These are phyloP conservation scores for Cucumis variabilis DNA, from an alignment of 331 rosid species.

Conservation along the genomic window DNA sequence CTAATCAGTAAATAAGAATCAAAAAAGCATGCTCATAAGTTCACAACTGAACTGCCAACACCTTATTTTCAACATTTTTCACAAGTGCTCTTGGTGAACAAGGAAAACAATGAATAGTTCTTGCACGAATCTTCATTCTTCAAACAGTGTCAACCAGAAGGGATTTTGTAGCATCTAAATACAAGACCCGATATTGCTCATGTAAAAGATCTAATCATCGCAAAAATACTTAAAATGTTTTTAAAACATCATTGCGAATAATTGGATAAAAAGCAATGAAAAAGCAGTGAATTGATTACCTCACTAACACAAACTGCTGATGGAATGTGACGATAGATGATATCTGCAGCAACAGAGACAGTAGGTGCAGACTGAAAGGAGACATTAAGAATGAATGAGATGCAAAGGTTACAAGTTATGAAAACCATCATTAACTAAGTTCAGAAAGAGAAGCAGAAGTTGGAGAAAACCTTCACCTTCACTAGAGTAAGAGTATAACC, in stretches of 20 bases:
- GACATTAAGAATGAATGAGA: conserved; percentile 34
- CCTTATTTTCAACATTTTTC: conserved; percentile 25
- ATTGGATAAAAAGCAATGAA: conserved; percentile 20
- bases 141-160: neutral
- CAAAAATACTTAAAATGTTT: neutral
- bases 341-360: conserved; percentile 83
- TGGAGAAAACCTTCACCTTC: conserved; percentile 61
- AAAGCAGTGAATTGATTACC: conserved; percentile 54
- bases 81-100: neutral
- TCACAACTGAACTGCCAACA: conserved; percentile 14
- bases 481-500: conserved; percentile 95
- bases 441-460: conserved; percentile 17
- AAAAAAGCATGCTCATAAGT: neutral
- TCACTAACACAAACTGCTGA: conserved; percentile 92
- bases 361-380: conserved; percentile 81
- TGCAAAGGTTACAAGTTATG: neutral
- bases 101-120: neutral
- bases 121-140: conserved; percentile 2
- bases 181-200: neutral
- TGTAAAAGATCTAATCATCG: neutral
- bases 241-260: neutral
- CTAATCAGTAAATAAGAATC: neutral
- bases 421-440: neutral
- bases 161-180: neutral
- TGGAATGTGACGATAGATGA: conserved; percentile 84